Evolutionary conservation across 2,329 filamentous ascomycete genomes (phyloP).

Genomic region (Penicillium sp.): DNA sequence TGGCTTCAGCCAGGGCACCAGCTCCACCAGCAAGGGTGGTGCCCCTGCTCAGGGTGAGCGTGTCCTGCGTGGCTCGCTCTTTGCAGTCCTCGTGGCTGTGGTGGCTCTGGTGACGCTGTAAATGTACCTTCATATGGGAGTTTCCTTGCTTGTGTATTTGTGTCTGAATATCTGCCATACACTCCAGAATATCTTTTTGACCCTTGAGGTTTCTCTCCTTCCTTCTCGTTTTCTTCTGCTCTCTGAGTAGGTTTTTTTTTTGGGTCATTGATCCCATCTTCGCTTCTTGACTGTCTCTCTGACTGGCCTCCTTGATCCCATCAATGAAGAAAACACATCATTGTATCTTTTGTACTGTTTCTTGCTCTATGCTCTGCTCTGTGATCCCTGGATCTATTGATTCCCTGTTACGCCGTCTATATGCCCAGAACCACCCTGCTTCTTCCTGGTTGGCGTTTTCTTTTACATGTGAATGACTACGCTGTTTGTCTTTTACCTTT

Average conservation of each 20-base stretch:
- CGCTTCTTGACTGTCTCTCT: conserved; percentile 16
- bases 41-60: conserved; percentile 42
- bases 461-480: conserved; percentile 3
- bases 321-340: conserved; percentile 2
- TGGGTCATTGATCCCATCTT: conserved; percentile 11
- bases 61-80: conserved; percentile 48
- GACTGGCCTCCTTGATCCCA: conserved; percentile 14
- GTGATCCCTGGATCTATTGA: neutral
- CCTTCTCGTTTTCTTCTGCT: conserved; percentile 11
- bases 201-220: neutral
- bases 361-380: neutral
- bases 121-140: conserved; percentile 21
- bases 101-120: conserved; percentile 50
- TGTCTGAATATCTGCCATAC: neutral
- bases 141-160: conserved; percentile 8
- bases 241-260: conserved; percentile 28
- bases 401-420: neutral
- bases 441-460: neutral
- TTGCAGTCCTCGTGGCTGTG: conserved; percentile 51
- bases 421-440: neutral
- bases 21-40: conserved; percentile 19
- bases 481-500: neutral
- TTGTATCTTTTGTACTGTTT: conserved; percentile 7
- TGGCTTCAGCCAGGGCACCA: conserved; percentile 37
- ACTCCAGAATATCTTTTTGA: neutral